Percentiles rank a stretch among this genome's conserved stretches.
phyloP scores from a whole-genome alignment of 106 monocot genomes.

The Ottelia alismoides region DNA sequence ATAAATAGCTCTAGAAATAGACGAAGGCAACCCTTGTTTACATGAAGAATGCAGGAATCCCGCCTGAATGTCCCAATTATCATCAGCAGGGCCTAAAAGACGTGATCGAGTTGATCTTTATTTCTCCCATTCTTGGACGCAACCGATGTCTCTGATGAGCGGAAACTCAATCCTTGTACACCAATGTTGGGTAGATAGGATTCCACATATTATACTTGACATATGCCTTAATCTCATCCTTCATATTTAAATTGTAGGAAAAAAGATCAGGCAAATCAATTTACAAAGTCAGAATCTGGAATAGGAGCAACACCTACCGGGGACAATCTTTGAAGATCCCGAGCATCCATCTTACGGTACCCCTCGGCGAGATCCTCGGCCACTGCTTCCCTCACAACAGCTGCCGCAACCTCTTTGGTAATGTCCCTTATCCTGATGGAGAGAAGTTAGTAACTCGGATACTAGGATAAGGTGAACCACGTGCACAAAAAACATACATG shows the following conservation, averaged over 20 bases:
- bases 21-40: too few species aligned
- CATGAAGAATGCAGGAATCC: too few species aligned
- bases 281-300: background rate
- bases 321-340: slow-evolving; percentile 50
- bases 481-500: too few species aligned
- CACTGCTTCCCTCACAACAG: slow-evolving; percentile 85
- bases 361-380: slow-evolving; percentile 83
- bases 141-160: too few species aligned
- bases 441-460: too few species aligned
- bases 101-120: too few species aligned
- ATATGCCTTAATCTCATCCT: slow-evolving; percentile 60
- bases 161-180: too few species aligned
- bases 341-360: slow-evolving; percentile 75
- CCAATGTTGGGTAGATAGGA: slow-evolving; percentile 76
- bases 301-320: slow-evolving; percentile 28
- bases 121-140: too few species aligned
- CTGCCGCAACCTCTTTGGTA: slow-evolving; percentile 87
- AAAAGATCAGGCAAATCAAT: background rate
- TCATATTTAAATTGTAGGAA: slow-evolving; percentile 1
- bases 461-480: too few species aligned
- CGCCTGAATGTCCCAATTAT: too few species aligned
- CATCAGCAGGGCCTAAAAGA: too few species aligned
- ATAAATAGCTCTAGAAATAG: too few species aligned
- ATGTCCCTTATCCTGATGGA: slow-evolving; percentile 73
- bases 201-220: slow-evolving; percentile 92